Conservation (phyloP, 169 alveolate genomes). For the Cystoisospora suis region DNA sequence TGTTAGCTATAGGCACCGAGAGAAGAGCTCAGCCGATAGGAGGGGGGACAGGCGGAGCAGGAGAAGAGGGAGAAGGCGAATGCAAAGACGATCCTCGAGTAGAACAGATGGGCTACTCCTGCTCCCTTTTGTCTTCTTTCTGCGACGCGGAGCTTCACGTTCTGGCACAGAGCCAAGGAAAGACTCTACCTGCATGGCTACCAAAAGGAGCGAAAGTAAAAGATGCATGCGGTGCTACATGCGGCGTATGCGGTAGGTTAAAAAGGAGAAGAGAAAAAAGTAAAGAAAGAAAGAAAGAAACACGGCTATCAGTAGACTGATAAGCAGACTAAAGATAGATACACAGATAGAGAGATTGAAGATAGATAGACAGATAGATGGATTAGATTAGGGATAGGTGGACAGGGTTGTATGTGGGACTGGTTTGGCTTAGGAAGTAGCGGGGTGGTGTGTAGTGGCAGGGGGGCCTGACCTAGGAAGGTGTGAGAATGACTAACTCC, state of each 20-base stretch:
- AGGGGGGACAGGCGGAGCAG: constrained; percentile 32
- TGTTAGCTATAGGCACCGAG: constrained; percentile 52
- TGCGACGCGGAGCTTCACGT: constrained; percentile 52
- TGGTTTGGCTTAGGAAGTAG: too few species aligned
- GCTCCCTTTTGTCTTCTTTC: constrained; percentile 41
- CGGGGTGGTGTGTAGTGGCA: too few species aligned
- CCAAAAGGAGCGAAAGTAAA: constrained; percentile 49
- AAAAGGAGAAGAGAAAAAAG: not conserved
- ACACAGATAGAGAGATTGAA: too few species aligned
- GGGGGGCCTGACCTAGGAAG: too few species aligned
- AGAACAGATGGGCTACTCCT: constrained; percentile 55
- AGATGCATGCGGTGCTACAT: constrained; percentile 60
- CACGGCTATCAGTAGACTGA: too few species aligned
- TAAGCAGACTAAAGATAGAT: too few species aligned
- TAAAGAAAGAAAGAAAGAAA: not conserved
- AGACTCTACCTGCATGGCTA: constrained; percentile 59
- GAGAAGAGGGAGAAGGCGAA: constrained; percentile 6
- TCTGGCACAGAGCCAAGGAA: constrained; percentile 52
- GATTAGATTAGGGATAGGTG: too few species aligned
- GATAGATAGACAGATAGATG: too few species aligned
- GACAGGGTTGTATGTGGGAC: too few species aligned
- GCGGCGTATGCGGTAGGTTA: constrained; percentile 50
- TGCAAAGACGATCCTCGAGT: constrained; percentile 44
- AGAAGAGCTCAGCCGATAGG: not conserved
- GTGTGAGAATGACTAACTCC: too few species aligned